Conservation (phyloP, 768 basidiomycete genomes). For the Tricholoma sp. region DNA sequence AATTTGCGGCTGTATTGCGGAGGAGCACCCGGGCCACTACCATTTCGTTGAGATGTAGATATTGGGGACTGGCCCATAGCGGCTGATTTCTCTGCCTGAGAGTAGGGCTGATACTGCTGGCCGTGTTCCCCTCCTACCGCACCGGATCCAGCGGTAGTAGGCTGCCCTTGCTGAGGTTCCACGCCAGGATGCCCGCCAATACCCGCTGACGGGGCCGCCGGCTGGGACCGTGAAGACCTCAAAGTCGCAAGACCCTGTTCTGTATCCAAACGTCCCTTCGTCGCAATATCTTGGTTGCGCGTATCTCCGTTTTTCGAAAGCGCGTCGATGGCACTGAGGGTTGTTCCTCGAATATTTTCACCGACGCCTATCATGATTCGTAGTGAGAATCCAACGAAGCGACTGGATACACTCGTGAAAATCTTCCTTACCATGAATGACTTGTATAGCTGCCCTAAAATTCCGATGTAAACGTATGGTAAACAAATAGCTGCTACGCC, state of each 20-base stretch:
- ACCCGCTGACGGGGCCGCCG: neutral
- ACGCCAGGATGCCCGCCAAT: neutral
- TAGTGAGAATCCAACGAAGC: neutral
- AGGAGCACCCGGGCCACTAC: neutral
- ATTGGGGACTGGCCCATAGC: neutral
- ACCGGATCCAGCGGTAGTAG: neutral
- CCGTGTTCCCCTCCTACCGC: neutral
- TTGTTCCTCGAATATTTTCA: conserved; percentile 39
- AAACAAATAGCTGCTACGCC: neutral
- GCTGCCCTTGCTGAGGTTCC: neutral
- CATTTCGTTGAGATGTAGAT: neutral
- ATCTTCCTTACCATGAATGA: neutral
- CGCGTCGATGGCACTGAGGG: conserved; percentile 35
- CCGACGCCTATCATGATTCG: conserved; percentile 29
- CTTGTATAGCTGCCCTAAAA: neutral
- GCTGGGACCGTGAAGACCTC: conserved; percentile 3
- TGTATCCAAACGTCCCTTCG: conserved; percentile 34
- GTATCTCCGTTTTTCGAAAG: conserved; percentile 19
- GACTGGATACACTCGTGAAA: neutral
- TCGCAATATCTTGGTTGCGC: conserved; percentile 30
- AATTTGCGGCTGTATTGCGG: neutral
- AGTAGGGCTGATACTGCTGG: neutral
- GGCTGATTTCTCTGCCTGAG: neutral
- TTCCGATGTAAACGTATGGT: neutral
- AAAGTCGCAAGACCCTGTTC: conserved; percentile 32